Evolutionary conservation across 2,329 filamentous ascomycete species (phyloP), one percentile per base, ranked within the genome.

Genomic region (Penicillium paneum): DNA sequence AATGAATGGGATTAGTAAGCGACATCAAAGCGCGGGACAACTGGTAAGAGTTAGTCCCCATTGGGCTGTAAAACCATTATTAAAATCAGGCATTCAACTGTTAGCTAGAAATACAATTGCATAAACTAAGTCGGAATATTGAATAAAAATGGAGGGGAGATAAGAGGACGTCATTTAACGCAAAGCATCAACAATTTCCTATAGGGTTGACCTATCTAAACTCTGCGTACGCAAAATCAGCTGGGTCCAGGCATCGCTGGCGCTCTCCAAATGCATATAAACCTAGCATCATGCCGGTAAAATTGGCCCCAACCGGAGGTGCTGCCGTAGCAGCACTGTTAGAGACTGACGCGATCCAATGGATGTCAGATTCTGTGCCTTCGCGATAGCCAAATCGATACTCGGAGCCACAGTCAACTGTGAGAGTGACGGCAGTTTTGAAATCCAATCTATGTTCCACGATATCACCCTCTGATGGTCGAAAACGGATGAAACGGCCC

Each of bases 271-370:
- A 76, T 1, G 74, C 66, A 61, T 79, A 79, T 12, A 79, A n/a
- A 0, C 77, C 76, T 44, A 79, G 60, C 75, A 78, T 77, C 65
- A 75, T 73, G 0, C 76, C 76, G 1, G 76, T 77, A 32, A 78
- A 79, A 2, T 71, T 64, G 17, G 69, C 69, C 0, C 76, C 76
- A 10, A 77, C 64, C 0, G 69, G 69, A 2, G 76, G 72, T 32
- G 67, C 59, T 15, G 66, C 54, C 2, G 73, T 75, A 57, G 77
- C 71, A 13, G 59, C 54, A 19, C 60, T 49, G 15, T 70, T 75
- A 5, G 65, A 55, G 15, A 76, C 62, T 3, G 55, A 60, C 0
- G 66, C 68, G 17, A 71, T 39, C 69, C 67, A 71, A 21, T 61
- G 55, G 1, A 63, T 36, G 0, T 60, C 47, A 7, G 48, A 29